Evolutionary conservation across 345 rosid species (phyloP).

Genomic region (Iberis pinnata): DNA sequence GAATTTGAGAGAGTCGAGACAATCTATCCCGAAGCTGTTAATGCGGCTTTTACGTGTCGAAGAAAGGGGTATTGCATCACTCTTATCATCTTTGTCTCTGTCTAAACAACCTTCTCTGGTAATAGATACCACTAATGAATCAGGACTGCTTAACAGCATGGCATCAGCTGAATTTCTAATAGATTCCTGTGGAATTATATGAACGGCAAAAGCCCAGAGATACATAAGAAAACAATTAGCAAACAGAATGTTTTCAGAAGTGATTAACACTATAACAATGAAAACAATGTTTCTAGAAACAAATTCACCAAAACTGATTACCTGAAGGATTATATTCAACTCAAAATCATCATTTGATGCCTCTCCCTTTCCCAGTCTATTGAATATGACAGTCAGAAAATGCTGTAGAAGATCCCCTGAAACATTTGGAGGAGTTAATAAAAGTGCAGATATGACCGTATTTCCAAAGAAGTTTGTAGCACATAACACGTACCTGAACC

Average conservation of each 20-base stretch:
- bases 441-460: conserved; percentile 8
- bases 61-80: conserved; percentile 33
- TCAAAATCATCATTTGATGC: conserved; percentile 90
- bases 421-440: conserved; percentile 17
- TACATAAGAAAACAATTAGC: neutral
- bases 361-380: conserved; percentile 84
- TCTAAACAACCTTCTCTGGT: conserved; percentile 44
- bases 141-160: conserved; percentile 66
- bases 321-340: conserved; percentile 87
- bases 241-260: neutral
- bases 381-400: conserved; percentile 69
- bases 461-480: conserved; percentile 16
- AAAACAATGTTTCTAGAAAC: neutral
- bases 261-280: neutral
- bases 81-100: conserved; percentile 52
- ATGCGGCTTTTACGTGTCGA: conserved; percentile 43
- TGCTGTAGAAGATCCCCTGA: conserved; percentile 95
- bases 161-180: conserved; percentile 91
- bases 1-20: conserved; percentile 73
- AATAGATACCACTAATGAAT: conserved; percentile 70
- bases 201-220: conserved; percentile 14
- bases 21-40: conserved; percentile 64
- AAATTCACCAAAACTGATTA: conserved; percentile 23
- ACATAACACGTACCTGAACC: conserved; percentile 65
- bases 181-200: conserved; percentile 57